Conservation (phyloP, 768 basidiomycete genomes). For the Suillus subaureus region DNA sequence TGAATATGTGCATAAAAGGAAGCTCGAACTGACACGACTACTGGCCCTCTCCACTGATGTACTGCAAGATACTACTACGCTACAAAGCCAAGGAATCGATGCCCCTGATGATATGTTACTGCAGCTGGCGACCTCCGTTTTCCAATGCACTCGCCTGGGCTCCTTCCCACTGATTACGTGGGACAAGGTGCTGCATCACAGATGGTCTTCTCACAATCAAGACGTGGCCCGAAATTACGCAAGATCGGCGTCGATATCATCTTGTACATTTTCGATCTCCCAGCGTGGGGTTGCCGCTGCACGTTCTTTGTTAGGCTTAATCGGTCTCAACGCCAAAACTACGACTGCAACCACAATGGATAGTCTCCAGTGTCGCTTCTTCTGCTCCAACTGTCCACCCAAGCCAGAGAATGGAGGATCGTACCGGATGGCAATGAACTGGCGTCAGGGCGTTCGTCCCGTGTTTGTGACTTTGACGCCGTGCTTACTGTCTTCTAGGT, state of each 20-base stretch:
- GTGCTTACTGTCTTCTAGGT: not conserved
- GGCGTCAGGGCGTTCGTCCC: not conserved
- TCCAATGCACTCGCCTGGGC: not conserved
- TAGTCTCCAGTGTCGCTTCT: not conserved
- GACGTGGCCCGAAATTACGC: too few species aligned
- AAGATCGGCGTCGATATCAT: too few species aligned
- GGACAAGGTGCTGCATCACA: not conserved
- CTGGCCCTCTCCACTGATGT: not conserved
- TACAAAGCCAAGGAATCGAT: not conserved
- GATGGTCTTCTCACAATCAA: not conserved
- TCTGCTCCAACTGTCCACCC: not conserved
- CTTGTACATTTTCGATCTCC: not conserved
- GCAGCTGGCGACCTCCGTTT: not conserved
- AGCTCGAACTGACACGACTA: not conserved
- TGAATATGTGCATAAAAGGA: not conserved
- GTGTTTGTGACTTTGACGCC: not conserved
- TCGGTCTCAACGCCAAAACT: not conserved
- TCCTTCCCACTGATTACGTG: not conserved
- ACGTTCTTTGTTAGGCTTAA: not conserved
- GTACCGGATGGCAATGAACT: not conserved
- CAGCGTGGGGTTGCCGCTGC: not conserved
- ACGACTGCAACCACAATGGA: conserved; percentile 1
- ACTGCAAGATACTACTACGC: not conserved
- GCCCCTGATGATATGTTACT: not conserved
- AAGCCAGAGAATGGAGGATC: not conserved